Percentiles rank a stretch among this genome's conserved stretches.
Evolutionary conservation across 208 protist species (phyloP).

Genomic region (Phytomonas francai): DNA sequence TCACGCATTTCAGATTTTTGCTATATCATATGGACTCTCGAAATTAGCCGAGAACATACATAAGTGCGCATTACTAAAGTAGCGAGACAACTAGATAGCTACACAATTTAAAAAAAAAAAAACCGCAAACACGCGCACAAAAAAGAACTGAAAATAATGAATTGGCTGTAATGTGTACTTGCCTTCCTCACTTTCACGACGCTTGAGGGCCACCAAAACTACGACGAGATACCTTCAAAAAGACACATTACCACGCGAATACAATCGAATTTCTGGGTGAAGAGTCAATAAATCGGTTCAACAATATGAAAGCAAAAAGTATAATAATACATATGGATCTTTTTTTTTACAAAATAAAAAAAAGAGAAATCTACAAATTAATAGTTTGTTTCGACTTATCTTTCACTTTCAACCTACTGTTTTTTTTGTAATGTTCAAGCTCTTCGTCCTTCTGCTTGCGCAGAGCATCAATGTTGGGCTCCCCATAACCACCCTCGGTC

Average conservation of each 20-base stretch:
- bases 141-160: not conserved
- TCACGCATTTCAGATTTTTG: not conserved
- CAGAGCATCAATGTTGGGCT: conserved; percentile 72
- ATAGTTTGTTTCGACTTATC: conserved; percentile 1
- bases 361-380: conserved; percentile 9
- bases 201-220: not conserved
- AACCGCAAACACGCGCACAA: not conserved
- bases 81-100: conserved; percentile 2
- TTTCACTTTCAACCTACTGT: not conserved
- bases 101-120: conserved; percentile 11
- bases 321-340: conserved; percentile 5
- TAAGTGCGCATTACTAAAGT: not conserved
- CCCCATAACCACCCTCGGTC: conserved; percentile 56
- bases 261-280: not conserved
- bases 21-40: not conserved
- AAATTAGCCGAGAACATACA: not conserved
- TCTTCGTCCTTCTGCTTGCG: conserved; percentile 87
- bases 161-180: not conserved
- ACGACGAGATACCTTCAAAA: not conserved
- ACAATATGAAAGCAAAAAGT: conserved; percentile 4
- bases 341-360: conserved; percentile 2
- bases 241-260: not conserved
- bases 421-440: conserved; percentile 72
- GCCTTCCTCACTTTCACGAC: not conserved
- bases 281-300: not conserved